Evolutionary conservation across 2,329 filamentous ascomycete genomes (phyloP), one percentile per base, ranked within the genome.

Genomic region (Ophiostoma piceae): DNA sequence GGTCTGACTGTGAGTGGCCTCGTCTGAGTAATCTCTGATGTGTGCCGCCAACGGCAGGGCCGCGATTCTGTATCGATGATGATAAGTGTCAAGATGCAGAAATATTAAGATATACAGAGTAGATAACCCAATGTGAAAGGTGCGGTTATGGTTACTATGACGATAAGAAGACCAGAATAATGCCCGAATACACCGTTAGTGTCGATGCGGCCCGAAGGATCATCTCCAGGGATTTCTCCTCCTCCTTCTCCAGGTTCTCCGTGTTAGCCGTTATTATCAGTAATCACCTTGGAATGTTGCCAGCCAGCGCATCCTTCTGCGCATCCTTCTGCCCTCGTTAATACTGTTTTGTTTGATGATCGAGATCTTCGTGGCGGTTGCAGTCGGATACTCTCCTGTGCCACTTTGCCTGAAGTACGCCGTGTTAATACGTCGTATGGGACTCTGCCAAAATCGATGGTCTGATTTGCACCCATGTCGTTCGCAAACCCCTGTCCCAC

Each of bases 181-280:
- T 57, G 51, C 51, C 47, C 51, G 22, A 57, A 22, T 57, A 16
- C 51, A 8, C 51, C 22, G 2, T 26, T 54, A 57, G 51, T 57
- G 51, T 12, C 51, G 51, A 57, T 57, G 51, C 51, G 51, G 51
- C 51, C 51, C 51, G 51, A 29, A 26, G 51, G 51, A 57, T 57
- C 51, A 29, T 26, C 51, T 57, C 51, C 51, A 57, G 51, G 51
- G 51, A 14, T 57, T 14, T 26, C 51, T 26, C 11, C 51, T 26
- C 16, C 51, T 26, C 22, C 51, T 47, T 47, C 43, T 47, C 43
- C 43, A 47, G 43, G 16, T 47, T 57, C 51, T 26, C 9, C 16
- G 51, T 26, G 51, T 11, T 4, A 6, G 3, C 22, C 8, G 9
- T 57, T 26, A n/a, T 26, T 57, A 26, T 57, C 22, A 57, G n/a